A percentile compares a stretch with the other conserved stretches of the same genome.
Evolutionary conservation across 2,329 filamentous ascomycete species (phyloP).

Genomic region (Pochonia chlamydosporia): DNA sequence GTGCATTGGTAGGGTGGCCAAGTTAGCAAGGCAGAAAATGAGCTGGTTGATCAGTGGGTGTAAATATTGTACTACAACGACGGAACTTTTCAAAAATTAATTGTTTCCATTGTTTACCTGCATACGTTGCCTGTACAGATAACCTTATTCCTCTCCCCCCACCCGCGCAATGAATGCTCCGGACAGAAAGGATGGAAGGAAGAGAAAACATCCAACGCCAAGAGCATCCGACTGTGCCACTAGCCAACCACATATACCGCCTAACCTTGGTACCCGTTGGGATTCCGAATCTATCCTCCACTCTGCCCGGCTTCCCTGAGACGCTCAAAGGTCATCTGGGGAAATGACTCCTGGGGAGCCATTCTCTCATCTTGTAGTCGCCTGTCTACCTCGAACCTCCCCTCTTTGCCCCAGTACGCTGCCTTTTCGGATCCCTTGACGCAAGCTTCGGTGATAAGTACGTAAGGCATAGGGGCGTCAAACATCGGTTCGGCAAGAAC

Average conservation of each 20-base stretch:
- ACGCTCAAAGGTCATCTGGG: slow-evolving; percentile 30
- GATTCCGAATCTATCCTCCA: slow-evolving; percentile 28
- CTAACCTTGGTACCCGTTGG: not conserved
- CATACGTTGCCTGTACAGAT: no score
- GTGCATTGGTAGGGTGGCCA: slow-evolving; percentile 16
- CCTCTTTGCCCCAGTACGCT: slow-evolving; percentile 62
- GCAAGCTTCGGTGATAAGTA: slow-evolving; percentile 66
- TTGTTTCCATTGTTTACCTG: slow-evolving; percentile 19
- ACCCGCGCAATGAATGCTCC: no score
- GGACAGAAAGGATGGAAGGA: not conserved
- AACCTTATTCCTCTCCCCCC: no score
- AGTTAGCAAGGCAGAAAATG: slow-evolving; percentile 21
- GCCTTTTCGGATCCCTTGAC: slow-evolving; percentile 57
- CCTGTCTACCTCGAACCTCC: slow-evolving; percentile 63
- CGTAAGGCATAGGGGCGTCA: slow-evolving; percentile 69
- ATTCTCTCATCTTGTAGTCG: slow-evolving; percentile 59
- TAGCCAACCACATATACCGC: not conserved
- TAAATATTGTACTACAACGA: slow-evolving; percentile 40
- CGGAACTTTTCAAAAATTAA: slow-evolving; percentile 25
- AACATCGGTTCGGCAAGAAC: slow-evolving; percentile 77
- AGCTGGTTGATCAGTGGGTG: slow-evolving; percentile 24
- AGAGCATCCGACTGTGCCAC: not conserved
- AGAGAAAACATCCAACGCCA: not conserved
- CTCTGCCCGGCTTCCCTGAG: slow-evolving; percentile 42
- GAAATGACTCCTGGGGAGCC: slow-evolving; percentile 12